Evolutionary conservation across 345 rosid genomes (phyloP).

Genomic region (Lepidium sativum): DNA sequence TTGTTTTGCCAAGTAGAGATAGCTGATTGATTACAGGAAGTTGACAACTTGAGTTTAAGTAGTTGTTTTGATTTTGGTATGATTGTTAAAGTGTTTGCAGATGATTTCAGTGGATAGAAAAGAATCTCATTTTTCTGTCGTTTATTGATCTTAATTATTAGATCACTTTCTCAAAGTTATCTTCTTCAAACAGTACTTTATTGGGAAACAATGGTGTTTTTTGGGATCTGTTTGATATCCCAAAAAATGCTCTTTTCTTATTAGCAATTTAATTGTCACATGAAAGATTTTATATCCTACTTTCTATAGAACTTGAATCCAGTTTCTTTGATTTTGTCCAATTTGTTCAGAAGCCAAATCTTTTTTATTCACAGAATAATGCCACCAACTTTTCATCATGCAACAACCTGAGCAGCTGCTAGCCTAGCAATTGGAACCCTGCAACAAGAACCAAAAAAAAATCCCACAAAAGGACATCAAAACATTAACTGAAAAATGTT

Average conservation of each 20-base stretch:
- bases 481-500: neutral
- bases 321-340: neutral
- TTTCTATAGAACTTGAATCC: neutral
- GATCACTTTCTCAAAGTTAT: neutral
- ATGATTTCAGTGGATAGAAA: neutral
- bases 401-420: constrained; percentile 84
- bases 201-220: neutral
- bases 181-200: neutral
- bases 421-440: constrained; percentile 96
- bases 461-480: neutral
- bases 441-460: neutral
- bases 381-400: constrained; percentile 9
- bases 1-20: neutral
- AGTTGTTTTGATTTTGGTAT: neutral
- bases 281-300: neutral
- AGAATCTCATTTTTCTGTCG: neutral
- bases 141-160: neutral
- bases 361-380: constrained; percentile 14
- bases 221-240: neutral
- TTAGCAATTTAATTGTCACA: neutral
- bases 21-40: neutral
- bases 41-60: neutral
- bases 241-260: neutral
- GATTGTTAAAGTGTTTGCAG: neutral
- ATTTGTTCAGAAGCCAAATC: too few species aligned